Base-by-base conservation (phyloP, 2,329 filamentous ascomycete species). In the Colletotrichum magnum region DNA sequence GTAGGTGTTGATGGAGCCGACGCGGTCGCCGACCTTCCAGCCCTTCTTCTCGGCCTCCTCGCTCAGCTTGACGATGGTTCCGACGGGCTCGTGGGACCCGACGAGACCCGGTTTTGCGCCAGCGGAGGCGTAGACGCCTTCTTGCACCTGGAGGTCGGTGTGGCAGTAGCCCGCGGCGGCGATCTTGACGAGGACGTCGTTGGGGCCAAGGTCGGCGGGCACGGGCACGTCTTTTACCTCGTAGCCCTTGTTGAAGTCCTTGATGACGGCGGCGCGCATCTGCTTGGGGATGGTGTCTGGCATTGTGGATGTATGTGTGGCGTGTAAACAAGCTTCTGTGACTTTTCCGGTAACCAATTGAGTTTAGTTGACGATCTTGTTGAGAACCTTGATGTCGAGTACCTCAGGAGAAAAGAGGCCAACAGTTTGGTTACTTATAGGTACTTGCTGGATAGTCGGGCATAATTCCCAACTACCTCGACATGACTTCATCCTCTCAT, bases 21-120 rank as follows among this genome's bases (percentile, higher is more conserved):
- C 82, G 56, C 83, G 81, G 74, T 93, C 90, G 16, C 90, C 90
- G 66, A 86, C 83, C 71, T 86, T 56, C 18, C 70, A 69, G 12
- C 72, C 72, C 21, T 64, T 58, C 45, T 53, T 61, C 43, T 50
- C 56, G 5, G 68, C 72, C 47, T 73, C 82, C 15, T 83, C 81
- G 1, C 90, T 90, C 47, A 86, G 78, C 73, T 89, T 86, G 41
- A 87, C 83, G 16, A 92, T 84, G 56, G 84, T 82, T 5, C 90
- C 90, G 1, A 89, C 90, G 72, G 91, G 91, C 74, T 93, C 90
- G 75, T 93, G 90, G 2, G 66, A 71, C 60, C 89, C 88, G n/a
- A 76, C 71, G 5, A 70, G 59, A 1, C 64, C 64, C 65, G 75
- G 58, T 62, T 72, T 21, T 64, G 74, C 66, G 43, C 75, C 58